Evolutionary conservation across 2,329 filamentous ascomycete genomes (phyloP), one percentile per base, ranked within the genome.

Genomic region (Xylariaceae sp.): DNA sequence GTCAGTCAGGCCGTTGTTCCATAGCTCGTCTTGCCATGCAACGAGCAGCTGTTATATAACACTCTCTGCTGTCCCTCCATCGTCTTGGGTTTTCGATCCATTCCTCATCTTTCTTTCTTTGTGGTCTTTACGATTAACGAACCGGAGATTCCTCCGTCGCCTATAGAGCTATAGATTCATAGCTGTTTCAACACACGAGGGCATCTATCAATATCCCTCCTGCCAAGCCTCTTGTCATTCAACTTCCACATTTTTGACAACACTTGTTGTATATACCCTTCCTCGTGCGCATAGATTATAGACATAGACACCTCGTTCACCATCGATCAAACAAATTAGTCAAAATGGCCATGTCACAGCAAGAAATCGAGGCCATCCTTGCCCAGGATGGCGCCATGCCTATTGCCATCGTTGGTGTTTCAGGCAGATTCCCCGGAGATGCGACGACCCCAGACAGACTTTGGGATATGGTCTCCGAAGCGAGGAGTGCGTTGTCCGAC

Each of bases 341-440:
- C 45, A 49, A 45, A 29, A 56, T 56, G 54, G 48, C 52, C 14
- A 44, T 53, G 33, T 48, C 44, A 50, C 45, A 44, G 42, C 47
- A 55, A 45, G 54, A 56, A 40, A 56, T 56, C 45, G 54, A 56
- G 48, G 27, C 54, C 44, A 52, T 56, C 50, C 54, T 56, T 25
- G 44, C 54, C 39, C 40, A 58, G 50, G 56, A 60, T 53, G 56
- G 52, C 20, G 48, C 56, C 5, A 55, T 52, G 54, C 57, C 57
- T 27, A 55, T 60, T 42, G 57, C 56, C 25, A 55, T 60, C 22
- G 52, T 60, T 32, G 57, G 57, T 48, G 47, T 60, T 40, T 60
- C 57, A n/a, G 57, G 57, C 25, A 56, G 57, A 45, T 60, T 60
- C 38, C 57, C 57, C 14, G 57, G 57, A 44, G 57, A 60, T 47